Base-by-base conservation (phyloP, 2,329 filamentous ascomycete species). In the Fusarium tupiense region DNA sequence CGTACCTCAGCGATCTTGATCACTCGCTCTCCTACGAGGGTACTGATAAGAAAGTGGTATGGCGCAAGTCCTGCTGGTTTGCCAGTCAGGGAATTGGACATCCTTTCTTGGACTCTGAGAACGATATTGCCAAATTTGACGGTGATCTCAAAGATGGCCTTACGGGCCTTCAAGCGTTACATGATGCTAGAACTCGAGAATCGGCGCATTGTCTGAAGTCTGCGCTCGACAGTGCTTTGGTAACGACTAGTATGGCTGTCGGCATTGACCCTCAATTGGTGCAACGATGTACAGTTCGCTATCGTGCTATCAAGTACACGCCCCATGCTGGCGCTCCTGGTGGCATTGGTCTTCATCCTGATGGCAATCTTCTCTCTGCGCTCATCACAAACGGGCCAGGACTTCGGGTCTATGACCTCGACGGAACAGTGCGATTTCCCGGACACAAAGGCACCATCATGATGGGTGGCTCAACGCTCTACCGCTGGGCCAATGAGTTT, bases 61-160 rank as follows among this genome's bases (percentile, higher is more conserved):
- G 68, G 68, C 37, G 68, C 26, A 66, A 71, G 29, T 70, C 68
- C 1, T 71, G 68, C 22, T 70, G 67, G 67, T 60, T 71, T 7
- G 66, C 68, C 2, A 71, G 68, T 5, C 54, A 71, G 11, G 68
- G 67, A 1, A 70, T 71, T 4, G 68, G 54, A 0, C 61, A 65
- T 33, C 68, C 61, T 12, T 70, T 71, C 4, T 9, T 70, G 2
- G 44, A 71, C n/a, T 41, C 66, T 2, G 61, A 71, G 29, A 17
- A 22, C 1, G 66, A 52, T 12, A 66, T 71, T 14, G 61, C 61
- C 24, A 49, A 69, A 17, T 70, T 71, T 8, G 67, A 71, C 1
- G 68, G 68, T 3, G 68, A 70, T 31, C 52, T 65, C 3, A 52
- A 70, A 7, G 67, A 70, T 29, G 67, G 67, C 1, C 56, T 71